Evolutionary conservation across 129 eudicot genomes (phyloP).

Genomic region (Ambrosia trifida): DNA sequence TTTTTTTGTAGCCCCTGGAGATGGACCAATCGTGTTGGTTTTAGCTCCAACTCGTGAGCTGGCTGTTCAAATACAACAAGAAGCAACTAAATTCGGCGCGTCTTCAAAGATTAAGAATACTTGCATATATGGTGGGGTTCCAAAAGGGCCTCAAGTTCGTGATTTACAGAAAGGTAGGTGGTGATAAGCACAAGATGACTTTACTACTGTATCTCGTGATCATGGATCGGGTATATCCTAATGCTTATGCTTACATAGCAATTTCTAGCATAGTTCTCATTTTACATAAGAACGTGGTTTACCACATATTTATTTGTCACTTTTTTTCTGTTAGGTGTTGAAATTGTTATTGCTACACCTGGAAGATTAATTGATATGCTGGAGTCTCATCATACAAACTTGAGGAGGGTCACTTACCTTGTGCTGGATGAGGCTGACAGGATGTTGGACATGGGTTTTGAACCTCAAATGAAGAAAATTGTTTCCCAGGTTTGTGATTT

Average conservation of each 20-base stretch:
- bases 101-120: slow-evolving; percentile 97
- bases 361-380: slow-evolving; percentile 93
- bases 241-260: slow-evolving; percentile 48
- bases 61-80: slow-evolving; percentile 99
- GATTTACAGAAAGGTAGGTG: slow-evolving; percentile 99
- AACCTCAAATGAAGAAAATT: slow-evolving; percentile 90
- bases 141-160: slow-evolving; percentile 99
- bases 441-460: slow-evolving; percentile 99
- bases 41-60: slow-evolving; percentile 99
- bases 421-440: slow-evolving; percentile 96
- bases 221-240: slow-evolving; percentile 84
- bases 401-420: slow-evolving; percentile 92
- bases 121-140: slow-evolving; percentile 99
- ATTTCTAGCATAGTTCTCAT: slow-evolving; percentile 12
- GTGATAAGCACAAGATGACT: slow-evolving; percentile 98
- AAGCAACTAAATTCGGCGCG: slow-evolving; percentile 95
- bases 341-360: slow-evolving; percentile 93
- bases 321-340: slow-evolving; percentile 60
- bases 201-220: slow-evolving; percentile 86
- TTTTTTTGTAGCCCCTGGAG: slow-evolving; percentile 74
- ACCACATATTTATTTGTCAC: neutral
- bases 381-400: slow-evolving; percentile 85
- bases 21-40: slow-evolving; percentile 97
- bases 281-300: slow-evolving; percentile 2
- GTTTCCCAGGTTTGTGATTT: slow-evolving; percentile 74